Percentiles rank a stretch among this genome's conserved stretches.
Evolutionary conservation across 2,329 filamentous ascomycete genomes (phyloP).

Genomic region (Didymella exigua): DNA sequence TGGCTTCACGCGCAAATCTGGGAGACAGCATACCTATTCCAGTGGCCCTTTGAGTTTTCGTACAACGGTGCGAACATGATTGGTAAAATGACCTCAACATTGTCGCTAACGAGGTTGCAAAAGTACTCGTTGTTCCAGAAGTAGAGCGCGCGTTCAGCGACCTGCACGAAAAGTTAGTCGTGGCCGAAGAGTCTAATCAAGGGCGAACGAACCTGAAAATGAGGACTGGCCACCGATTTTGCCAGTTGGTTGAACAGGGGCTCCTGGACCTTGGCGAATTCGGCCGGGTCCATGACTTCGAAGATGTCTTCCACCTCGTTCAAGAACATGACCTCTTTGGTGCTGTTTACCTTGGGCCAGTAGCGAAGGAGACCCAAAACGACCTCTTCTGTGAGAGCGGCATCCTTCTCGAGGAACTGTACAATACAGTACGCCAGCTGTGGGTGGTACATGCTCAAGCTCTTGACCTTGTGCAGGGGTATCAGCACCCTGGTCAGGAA

Average conservation of each 20-base stretch:
- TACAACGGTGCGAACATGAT: constrained; percentile 99
- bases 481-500: constrained; percentile 93
- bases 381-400: constrained; percentile 94
- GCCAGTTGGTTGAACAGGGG: constrained; percentile 96
- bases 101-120: constrained; percentile 98
- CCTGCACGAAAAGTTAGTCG: constrained; percentile 52
- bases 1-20: background rate
- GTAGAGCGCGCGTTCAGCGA: constrained; percentile 94
- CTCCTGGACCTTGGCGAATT: constrained; percentile 98
- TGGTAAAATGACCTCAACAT: constrained; percentile 95
- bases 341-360: constrained; percentile 99
- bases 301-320: constrained; percentile 99
- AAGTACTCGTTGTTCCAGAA: constrained; percentile 99
- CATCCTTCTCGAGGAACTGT: constrained; percentile 97
- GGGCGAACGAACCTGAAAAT: constrained; percentile 74
- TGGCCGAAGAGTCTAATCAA: background rate
- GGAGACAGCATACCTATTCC: constrained; percentile 77
- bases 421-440: constrained; percentile 99
- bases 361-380: constrained; percentile 93
- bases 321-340: constrained; percentile 99
- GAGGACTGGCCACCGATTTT: constrained; percentile 96
- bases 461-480: constrained; percentile 97
- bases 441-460: constrained; percentile 99
- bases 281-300: constrained; percentile 98
- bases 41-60: constrained; percentile 98